A percentile compares a stretch with the other conserved stretches of the same genome.
These are phyloP conservation scores for Hyphodiscus hymeniophilus DNA, from an alignment of 495 filamentous ascomycete genomes.

Conservation along the genomic window DNA sequence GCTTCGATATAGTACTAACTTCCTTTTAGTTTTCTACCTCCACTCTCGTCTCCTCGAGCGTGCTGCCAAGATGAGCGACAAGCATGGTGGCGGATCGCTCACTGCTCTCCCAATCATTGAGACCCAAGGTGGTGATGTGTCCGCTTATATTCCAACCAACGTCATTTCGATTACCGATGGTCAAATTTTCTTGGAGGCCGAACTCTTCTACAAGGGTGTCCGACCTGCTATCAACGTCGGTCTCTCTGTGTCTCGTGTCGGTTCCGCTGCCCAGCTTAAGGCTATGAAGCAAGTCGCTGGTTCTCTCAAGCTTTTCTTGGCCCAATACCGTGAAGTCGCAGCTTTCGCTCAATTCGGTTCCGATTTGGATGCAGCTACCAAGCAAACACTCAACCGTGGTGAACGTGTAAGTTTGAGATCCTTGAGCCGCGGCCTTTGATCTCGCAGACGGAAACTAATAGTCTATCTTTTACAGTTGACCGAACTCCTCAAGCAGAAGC, in stretches of 20 bases:
- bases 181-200: constrained; percentile 99
- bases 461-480: constrained; percentile 47
- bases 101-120: constrained; percentile 98
- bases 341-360: constrained; percentile 99
- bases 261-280: constrained; percentile 98
- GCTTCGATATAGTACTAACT: no score
- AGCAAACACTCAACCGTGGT: constrained; percentile 98
- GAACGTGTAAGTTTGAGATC: constrained; percentile 70
- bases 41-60: constrained; percentile 99
- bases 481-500: constrained; percentile 99
- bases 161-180: constrained; percentile 99
- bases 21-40: constrained; percentile 99
- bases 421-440: background rate
- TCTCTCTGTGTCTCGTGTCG: constrained; percentile 99
- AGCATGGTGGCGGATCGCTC: constrained; percentile 90
- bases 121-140: constrained; percentile 99
- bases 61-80: constrained; percentile 98
- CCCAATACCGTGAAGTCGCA: constrained; percentile 99
- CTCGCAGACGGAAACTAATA: constrained; percentile 24
- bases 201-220: constrained; percentile 99
- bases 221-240: constrained; percentile 99
- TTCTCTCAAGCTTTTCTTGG: constrained; percentile 99
- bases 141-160: constrained; percentile 99
- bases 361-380: constrained; percentile 96
- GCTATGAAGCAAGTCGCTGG: constrained; percentile 99